Evolutionary conservation across 2,329 filamentous ascomycete species (phyloP).

Genomic region (Fusarium graminum): DNA sequence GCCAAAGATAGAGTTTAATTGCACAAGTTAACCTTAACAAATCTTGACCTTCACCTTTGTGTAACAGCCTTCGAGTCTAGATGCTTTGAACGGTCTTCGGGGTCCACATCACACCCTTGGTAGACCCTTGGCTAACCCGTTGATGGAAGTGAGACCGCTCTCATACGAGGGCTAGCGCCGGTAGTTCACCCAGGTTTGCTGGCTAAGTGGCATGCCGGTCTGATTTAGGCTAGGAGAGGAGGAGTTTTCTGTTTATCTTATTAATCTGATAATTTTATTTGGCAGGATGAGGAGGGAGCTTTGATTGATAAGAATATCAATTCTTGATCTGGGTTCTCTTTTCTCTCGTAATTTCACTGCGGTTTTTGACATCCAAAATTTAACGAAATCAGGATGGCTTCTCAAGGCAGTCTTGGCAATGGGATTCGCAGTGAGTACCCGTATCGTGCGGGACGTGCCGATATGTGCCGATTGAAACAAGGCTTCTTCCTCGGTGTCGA

Average conservation of each 20-base stretch:
- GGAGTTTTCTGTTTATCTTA: slow-evolving; percentile 13
- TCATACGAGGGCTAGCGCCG: slow-evolving; percentile 2
- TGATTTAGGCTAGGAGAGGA: background rate
- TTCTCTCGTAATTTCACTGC: background rate
- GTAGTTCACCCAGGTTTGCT: slow-evolving; percentile 5
- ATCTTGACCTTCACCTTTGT: background rate
- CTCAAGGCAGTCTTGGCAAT: slow-evolving; percentile 1
- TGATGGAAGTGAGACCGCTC: slow-evolving; percentile 4
- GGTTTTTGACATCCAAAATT: background rate
- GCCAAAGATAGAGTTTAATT: background rate
- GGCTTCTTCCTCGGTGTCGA: slow-evolving; percentile 27
- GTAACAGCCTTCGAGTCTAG: background rate
- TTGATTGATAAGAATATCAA: slow-evolving; percentile 8
- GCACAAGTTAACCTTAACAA: background rate
- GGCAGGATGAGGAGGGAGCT: background rate
- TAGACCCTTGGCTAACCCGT: background rate
- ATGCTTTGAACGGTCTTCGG: background rate
- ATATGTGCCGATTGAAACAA: background rate
- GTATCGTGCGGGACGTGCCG: accelerated
- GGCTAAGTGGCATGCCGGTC: background rate
- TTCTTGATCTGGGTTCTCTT: background rate
- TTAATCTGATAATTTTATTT: slow-evolving; percentile 32
- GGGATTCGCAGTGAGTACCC: slow-evolving; percentile 10
- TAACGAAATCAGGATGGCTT: background rate
- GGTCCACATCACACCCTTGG: background rate